Conservation (phyloP, 345 rosid genomes). For the Firmiana major region DNA sequence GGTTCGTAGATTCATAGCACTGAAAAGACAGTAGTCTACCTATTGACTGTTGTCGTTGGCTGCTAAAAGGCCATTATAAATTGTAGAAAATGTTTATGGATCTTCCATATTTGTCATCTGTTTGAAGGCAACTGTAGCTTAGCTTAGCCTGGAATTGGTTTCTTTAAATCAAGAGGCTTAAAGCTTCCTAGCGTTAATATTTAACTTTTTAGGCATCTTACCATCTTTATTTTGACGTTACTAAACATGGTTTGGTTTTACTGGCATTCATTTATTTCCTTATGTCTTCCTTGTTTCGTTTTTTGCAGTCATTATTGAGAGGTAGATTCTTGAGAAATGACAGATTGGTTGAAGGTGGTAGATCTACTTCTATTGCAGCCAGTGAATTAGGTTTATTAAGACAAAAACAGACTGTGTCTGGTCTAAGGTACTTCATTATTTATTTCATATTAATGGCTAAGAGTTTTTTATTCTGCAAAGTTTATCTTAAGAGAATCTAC, state of each 20-base stretch:
- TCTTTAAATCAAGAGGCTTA: not conserved
- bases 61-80: not conserved
- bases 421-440: conserved; percentile 57
- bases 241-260: not conserved
- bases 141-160: not conserved
- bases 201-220: not conserved
- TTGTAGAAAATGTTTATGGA: not conserved
- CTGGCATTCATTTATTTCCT: not conserved
- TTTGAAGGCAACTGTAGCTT: not conserved
- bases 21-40: not conserved
- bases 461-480: not conserved
- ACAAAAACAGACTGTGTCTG: conserved; percentile 87
- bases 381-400: conserved; percentile 84
- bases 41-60: not conserved
- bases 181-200: not conserved
- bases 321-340: conserved; percentile 92
- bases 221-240: not conserved
- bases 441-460: not conserved
- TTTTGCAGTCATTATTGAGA: conserved; percentile 74
- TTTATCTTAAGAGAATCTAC: not conserved
- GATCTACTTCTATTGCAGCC: conserved; percentile 64
- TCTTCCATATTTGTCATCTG: not conserved
- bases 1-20: not conserved
- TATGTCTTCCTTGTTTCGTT: not conserved
- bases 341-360: conserved; percentile 45